phyloP scores from a whole-genome alignment of 2,329 filamentous ascomycete species.

The Claviceps fusiformis region DNA sequence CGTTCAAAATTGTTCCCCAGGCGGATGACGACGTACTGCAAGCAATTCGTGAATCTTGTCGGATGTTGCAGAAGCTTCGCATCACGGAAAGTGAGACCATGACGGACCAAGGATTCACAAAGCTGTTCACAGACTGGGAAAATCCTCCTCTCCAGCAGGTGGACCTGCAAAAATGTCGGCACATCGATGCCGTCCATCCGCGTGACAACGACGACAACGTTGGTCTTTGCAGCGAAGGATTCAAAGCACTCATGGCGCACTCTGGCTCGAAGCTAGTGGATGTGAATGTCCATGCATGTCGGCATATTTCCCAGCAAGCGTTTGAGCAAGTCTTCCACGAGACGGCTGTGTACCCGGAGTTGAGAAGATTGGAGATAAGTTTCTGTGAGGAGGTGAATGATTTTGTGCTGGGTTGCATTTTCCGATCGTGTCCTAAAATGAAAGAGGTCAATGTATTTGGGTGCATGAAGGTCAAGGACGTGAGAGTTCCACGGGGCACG shows the following conservation, averaged over 20 bases:
- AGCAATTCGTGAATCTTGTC: conserved; percentile 57
- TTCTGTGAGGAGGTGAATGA: conserved; percentile 61
- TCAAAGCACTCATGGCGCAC: conserved; percentile 72
- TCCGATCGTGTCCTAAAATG: conserved; percentile 48
- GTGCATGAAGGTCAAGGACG: conserved; percentile 46
- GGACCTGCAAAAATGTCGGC: conserved; percentile 66
- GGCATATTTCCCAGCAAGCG: conserved; percentile 60
- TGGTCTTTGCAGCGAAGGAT: conserved; percentile 63
- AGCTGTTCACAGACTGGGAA: conserved; percentile 62
- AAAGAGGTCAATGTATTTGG: conserved; percentile 49
- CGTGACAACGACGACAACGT: conserved; percentile 50
- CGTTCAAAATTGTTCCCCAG: conserved; percentile 53
- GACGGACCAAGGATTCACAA: conserved; percentile 60
- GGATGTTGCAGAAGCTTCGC: conserved; percentile 58
- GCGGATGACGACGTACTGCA: conserved; percentile 57
- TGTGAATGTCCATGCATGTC: conserved; percentile 71
- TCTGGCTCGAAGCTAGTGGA: conserved; percentile 53
- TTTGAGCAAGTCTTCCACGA: conserved; percentile 61
- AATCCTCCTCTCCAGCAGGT: conserved; percentile 58
- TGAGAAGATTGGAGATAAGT: conserved; percentile 62
- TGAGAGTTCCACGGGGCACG: conserved; percentile 39
- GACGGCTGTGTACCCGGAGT: conserved; percentile 47
- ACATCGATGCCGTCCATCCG: conserved; percentile 58
- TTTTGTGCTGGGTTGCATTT: conserved; percentile 48
- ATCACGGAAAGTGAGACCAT: conserved; percentile 64